phyloP scores from a whole-genome alignment of 202 grass and related monocot genomes.

The Alloteropsis angusta region DNA sequence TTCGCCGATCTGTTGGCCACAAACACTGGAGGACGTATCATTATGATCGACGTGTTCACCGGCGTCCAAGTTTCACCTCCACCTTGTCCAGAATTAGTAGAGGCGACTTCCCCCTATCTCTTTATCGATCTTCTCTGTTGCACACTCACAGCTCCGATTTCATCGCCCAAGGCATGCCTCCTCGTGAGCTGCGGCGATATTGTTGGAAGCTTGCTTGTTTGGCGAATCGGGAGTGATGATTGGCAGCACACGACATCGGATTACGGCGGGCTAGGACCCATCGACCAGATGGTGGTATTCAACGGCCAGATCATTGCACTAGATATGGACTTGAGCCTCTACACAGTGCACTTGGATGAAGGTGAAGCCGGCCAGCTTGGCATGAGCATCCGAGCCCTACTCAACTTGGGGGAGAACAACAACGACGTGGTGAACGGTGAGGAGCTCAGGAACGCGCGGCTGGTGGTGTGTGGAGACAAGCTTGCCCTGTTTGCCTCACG shows the following conservation, averaged over 20 bases:
- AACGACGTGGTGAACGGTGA: not conserved
- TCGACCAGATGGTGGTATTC: not conserved
- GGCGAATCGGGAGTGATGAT: not conserved
- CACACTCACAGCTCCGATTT: not conserved
- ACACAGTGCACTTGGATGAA: not conserved
- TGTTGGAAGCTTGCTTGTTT: not conserved
- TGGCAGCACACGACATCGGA: not conserved
- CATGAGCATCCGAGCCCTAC: not conserved
- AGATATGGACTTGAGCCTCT: not conserved
- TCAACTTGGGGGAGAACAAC: not conserved
- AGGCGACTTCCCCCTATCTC: not conserved
- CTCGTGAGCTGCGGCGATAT: not conserved
- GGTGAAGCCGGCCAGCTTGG: not conserved
- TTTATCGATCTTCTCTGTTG: not conserved
- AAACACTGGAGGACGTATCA: too few relatives aligned
- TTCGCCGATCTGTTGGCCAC: too few relatives aligned
- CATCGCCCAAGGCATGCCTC: not conserved
- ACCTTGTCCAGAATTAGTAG: too few relatives aligned
- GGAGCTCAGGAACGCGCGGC: not conserved
- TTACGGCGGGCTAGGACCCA: not conserved
- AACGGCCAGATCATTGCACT: not conserved
- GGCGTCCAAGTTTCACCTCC: too few relatives aligned
- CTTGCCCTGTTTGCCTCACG: not conserved
- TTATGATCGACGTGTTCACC: too few relatives aligned
- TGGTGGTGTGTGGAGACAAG: not conserved